A percentile compares a stretch with the other conserved stretches of the same genome.
Conservation (phyloP, 2,329 filamentous ascomycete genomes). For the Aspergillus quadrilineatus region DNA sequence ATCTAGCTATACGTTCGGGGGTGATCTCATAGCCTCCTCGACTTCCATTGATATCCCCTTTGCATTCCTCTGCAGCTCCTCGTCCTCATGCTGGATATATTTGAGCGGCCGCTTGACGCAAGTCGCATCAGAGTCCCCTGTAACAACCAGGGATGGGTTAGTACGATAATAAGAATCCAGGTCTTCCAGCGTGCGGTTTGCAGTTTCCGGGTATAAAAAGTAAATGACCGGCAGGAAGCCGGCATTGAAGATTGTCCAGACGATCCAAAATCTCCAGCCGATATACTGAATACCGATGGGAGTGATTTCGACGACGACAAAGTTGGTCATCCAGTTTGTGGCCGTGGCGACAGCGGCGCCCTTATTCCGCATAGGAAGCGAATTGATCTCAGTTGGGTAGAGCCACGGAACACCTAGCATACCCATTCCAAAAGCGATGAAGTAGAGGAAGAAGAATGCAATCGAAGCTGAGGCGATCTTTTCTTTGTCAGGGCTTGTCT, state of each 20-base stretch:
- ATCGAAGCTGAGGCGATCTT: slow-evolving; percentile 37
- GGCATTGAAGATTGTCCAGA: slow-evolving; percentile 48
- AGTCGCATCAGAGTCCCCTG: slow-evolving; percentile 50
- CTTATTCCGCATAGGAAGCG: slow-evolving; percentile 48
- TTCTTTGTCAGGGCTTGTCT: not conserved
- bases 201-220: slow-evolving; percentile 39
- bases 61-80: slow-evolving; percentile 22
- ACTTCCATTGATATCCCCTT: not conserved
- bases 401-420: slow-evolving; percentile 44
- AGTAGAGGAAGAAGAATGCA: slow-evolving; percentile 55
- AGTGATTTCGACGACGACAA: slow-evolving; percentile 45
- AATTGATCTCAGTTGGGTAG: slow-evolving; percentile 47
- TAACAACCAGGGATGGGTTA: slow-evolving; percentile 46
- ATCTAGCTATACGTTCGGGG: no score
- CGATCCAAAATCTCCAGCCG: slow-evolving; percentile 46
- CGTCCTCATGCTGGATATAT: slow-evolving; percentile 50
- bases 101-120: slow-evolving; percentile 47
- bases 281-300: slow-evolving; percentile 45
- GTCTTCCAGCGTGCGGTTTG: slow-evolving; percentile 33
- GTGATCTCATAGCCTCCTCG: no score
- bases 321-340: slow-evolving; percentile 46
- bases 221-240: slow-evolving; percentile 51
- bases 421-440: slow-evolving; percentile 52
- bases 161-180: slow-evolving; percentile 41
- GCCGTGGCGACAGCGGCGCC: slow-evolving; percentile 49